phyloP scores from a whole-genome alignment of 2,329 filamentous ascomycete genomes.

The Pyrenochaeta sp. region DNA sequence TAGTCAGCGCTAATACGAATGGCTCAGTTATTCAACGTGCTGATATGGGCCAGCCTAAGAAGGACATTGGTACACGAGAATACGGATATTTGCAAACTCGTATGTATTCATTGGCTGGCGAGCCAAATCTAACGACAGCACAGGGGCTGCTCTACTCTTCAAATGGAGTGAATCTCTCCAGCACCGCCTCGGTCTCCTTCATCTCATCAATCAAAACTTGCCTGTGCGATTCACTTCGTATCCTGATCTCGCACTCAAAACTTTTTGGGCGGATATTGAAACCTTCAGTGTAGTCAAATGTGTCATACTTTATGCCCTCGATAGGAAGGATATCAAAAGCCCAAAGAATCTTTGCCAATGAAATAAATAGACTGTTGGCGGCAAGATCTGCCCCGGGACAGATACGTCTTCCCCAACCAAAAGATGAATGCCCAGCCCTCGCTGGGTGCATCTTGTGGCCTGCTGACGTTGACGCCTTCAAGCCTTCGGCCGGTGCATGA shows the following conservation, averaged over 20 bases:
- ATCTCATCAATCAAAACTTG: slow-evolving; percentile 42
- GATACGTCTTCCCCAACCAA: slow-evolving; percentile 45
- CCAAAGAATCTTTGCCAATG: slow-evolving; percentile 45
- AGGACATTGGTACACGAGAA: background rate
- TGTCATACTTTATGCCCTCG: slow-evolving; percentile 47
- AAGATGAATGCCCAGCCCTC: slow-evolving; percentile 43
- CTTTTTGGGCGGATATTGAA: slow-evolving; percentile 51
- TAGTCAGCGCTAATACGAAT: background rate
- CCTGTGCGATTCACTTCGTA: slow-evolving; percentile 42
- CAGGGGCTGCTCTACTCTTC: slow-evolving; percentile 21
- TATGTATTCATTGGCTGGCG: too few relatives aligned
- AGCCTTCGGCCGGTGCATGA: slow-evolving; percentile 23
- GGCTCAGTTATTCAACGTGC: too few relatives aligned
- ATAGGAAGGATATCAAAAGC: slow-evolving; percentile 45
- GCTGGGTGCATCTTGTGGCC: slow-evolving; percentile 39
- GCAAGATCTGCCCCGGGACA: slow-evolving; percentile 45
- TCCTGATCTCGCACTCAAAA: slow-evolving; percentile 45
- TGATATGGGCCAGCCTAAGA: too few relatives aligned
- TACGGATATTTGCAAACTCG: too few relatives aligned
- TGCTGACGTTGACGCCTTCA: slow-evolving; percentile 19
- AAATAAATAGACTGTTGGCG: slow-evolving; percentile 43
- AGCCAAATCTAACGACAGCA: too few relatives aligned
- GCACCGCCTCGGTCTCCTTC: slow-evolving; percentile 35
- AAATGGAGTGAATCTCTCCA: slow-evolving; percentile 49
- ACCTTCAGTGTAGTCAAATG: slow-evolving; percentile 52